Evolutionary conservation across 495 filamentous ascomycete species (phyloP).

Genomic region (Penicillium psychrofluorescens): DNA sequence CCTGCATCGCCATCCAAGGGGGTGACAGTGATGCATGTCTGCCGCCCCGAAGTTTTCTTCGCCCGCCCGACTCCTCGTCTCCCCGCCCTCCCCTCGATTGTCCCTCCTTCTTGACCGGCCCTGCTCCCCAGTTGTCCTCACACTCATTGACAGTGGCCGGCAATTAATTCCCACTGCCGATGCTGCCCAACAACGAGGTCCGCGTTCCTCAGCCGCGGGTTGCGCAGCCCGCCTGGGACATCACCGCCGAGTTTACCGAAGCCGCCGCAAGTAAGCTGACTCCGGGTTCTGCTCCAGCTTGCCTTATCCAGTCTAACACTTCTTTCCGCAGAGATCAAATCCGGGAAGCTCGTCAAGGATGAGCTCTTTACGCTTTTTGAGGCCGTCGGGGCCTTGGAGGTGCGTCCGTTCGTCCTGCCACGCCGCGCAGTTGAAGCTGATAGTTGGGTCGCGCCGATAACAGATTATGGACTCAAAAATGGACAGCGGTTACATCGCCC

Average conservation of each 20-base stretch:
- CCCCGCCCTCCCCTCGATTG: conserved; percentile 14
- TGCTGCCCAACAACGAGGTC: conserved; percentile 35
- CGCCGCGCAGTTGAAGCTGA: conserved; percentile 8
- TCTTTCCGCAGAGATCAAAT: conserved; percentile 51
- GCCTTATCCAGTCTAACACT: conserved; percentile 5
- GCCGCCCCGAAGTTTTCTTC: conserved; percentile 18
- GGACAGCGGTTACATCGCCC: conserved; percentile 80
- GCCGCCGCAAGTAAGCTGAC: conserved; percentile 59
- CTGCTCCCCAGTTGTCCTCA: too few relatives aligned
- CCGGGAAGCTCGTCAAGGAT: conserved; percentile 89
- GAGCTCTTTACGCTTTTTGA: conserved; percentile 89
- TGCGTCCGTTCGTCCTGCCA: conserved; percentile 31
- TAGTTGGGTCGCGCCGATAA: background rate
- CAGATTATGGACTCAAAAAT: conserved; percentile 99
- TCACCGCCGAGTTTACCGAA: conserved; percentile 66
- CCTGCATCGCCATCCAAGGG: too few relatives aligned
- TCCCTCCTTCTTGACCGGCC: background rate
- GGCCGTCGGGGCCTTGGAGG: conserved; percentile 90
- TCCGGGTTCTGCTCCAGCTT: background rate
- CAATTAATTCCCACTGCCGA: background rate
- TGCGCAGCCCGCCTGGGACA: conserved; percentile 53
- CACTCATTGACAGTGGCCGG: too few relatives aligned
- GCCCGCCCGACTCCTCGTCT: conserved; percentile 7
- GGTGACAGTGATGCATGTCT: background rate
- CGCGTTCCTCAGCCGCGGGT: conserved; percentile 27